Evolutionary conservation across 352 stramenopile species (phyloP), one percentile per base, ranked within the genome.

Genomic region (Globisporangium radiosum): DNA sequence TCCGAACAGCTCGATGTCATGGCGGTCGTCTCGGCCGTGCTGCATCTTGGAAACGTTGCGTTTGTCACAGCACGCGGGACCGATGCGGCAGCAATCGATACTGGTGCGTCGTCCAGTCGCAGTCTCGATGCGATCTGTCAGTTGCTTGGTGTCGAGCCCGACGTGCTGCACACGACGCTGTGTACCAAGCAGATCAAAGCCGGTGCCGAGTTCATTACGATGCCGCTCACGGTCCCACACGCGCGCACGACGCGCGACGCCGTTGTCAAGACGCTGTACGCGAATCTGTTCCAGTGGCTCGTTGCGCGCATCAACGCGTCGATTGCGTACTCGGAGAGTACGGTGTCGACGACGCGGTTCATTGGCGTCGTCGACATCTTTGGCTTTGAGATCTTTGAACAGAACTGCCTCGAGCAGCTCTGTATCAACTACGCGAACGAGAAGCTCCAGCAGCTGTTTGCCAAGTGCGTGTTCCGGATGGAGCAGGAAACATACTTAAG

Each of bases 271-370:
- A 94, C 81, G 7, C 68, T 97, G 7, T 97, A 97, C 69, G 81
- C 83, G 5, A 89, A 91, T 54, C 59, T 97, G 57, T 97, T 97
- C 71, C 87, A 97, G 48, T 99, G 93, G 92, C 78, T 99, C 38
- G 95, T 99, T 9, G 73, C 85, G 53, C 77, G 85, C 40, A 97
- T 98, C 70, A 98, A 98, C 70, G 70, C 73, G 66, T 96, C 73
- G 56, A 94, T 97, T 60, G 71, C 92, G 70, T 92, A 93, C 70
- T 78, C 78, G 57, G 77, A 90, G 64, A 69, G 25, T 3, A 33
- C 25, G 25, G 25, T 84, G 59, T 60, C 59, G 0, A 70, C 74
- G 19, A 85, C 64, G 42, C 82, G 90, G 55, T 95, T 97, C 53
- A 95, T 97, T 52, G 88, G 88, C 44, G 82, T 97, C 3, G 78